Base-by-base conservation (phyloP, 371 early-diverging fungal genomes). In the Polyrhizophydium stewartii region DNA sequence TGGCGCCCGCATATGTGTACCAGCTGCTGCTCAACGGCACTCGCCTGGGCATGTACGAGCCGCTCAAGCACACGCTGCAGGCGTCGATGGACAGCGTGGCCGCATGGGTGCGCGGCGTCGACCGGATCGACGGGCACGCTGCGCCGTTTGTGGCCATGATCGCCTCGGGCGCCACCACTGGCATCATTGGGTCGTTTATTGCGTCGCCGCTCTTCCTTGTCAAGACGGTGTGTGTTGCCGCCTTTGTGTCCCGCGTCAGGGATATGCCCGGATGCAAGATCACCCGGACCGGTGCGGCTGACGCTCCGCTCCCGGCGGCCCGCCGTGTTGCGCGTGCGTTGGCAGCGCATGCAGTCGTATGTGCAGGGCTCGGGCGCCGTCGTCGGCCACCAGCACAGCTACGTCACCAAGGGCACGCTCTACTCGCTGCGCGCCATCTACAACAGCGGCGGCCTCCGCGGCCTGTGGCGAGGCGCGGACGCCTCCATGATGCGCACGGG, bases 401-500 rank as follows among this genome's bases (percentile, higher is more conserved):
- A 96, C 76, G 75, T 76, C 13, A 41, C 43, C 12, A 75, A 68
- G 31, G 87, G 90, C 22, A 82, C 87, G 6, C 60, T 81, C 5
- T 73, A 75, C 58, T 91, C 90, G 33, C 70, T 96, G 37, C 55
- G 65, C n/a, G 62, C 68, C 22, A 88, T 97, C 58, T 90, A 83
- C 65, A 68, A 72, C 12, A 62, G 58, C 3, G 91, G 90, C 60
- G 88, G 89, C 0, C 27, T 93, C 19, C 75, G 83, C 27, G 94
- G 94, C 3, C 68, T 94, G 27, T 96, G 89, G 78, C 82, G 93
- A 60, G 96, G 98, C 19, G 89, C 82, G 35, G 88, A 88, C 65
- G 94, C 94, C 0, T 88, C 94, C 0, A 92, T 94, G 90, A 72
- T 91, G 67, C 82, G 98, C 41, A 92, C 95, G 7, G 93, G 89